Conservation (phyloP, 805 yeast genomes). For the Metschnikowia koreensis region DNA sequence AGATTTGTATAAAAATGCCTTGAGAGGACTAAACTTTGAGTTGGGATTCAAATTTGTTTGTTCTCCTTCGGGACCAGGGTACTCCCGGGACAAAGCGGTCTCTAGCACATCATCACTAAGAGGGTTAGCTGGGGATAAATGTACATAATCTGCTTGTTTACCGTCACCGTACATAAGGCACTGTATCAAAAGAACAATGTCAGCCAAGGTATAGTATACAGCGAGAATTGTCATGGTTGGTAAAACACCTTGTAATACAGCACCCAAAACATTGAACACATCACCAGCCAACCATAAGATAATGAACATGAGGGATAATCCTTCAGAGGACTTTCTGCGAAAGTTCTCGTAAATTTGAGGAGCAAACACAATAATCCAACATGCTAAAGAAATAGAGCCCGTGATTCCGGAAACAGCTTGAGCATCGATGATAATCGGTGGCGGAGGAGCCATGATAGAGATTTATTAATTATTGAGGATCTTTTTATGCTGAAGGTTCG, state of each 20-base stretch:
- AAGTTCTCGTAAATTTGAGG: constrained; percentile 95
- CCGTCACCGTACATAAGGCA: constrained; percentile 77
- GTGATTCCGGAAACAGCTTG: constrained; percentile 76
- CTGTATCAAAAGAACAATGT: constrained; percentile 77
- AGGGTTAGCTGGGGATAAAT: constrained; percentile 87
- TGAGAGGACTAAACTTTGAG: constrained; percentile 20
- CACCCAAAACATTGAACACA: constrained; percentile 88
- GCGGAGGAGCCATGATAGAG: constrained; percentile 52
- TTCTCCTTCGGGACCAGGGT: constrained; percentile 16
- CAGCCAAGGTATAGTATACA: constrained; percentile 89
- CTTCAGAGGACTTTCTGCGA: constrained; percentile 81
- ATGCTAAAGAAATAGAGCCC: constrained; percentile 88
- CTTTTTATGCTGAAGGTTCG: background rate
- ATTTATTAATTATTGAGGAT: background rate
- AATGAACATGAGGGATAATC: constrained; percentile 81
- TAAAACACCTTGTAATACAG: constrained; percentile 81
- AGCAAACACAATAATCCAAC: constrained; percentile 97
- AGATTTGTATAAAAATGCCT: constrained; percentile 27
- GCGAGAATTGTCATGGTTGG: constrained; percentile 95
- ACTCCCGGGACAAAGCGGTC: constrained; percentile 49
- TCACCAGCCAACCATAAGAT: constrained; percentile 93
- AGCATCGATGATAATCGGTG: constrained; percentile 63
- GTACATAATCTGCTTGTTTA: constrained; percentile 63
- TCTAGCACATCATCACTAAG: constrained; percentile 67
- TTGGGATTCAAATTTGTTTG: constrained; percentile 28